Conservation (phyloP, 75 land plant genomes). For the Sequoiadendron giganteum region DNA sequence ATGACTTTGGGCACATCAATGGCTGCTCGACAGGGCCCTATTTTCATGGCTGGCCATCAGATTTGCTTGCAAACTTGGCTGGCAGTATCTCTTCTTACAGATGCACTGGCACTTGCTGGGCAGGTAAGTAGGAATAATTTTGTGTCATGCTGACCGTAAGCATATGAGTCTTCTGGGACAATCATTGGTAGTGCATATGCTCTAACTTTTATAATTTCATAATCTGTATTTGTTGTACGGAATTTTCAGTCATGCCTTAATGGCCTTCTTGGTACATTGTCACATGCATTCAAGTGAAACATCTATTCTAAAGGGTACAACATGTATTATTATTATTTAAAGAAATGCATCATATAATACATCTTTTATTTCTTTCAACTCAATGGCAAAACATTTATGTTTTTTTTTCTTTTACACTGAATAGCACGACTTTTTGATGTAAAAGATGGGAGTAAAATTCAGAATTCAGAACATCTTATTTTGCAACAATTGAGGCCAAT, state of each 20-base stretch:
- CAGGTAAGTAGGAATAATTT: conserved; percentile 48
- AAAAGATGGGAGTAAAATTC: background rate
- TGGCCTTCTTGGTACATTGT: background rate
- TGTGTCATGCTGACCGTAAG: background rate
- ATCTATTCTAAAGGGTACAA: background rate
- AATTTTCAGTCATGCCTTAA: background rate
- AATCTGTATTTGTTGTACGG: background rate
- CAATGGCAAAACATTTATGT: background rate
- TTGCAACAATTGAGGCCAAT: too few relatives aligned
- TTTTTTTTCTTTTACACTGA: background rate
- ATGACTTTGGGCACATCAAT: conserved; percentile 91
- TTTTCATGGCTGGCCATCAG: conserved; percentile 97
- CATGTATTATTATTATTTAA: too few relatives aligned
- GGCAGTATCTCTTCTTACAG: conserved; percentile 90
- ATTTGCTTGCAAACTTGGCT: conserved; percentile 92
- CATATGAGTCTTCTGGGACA: background rate
- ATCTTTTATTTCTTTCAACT: background rate
- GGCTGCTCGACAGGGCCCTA: conserved; percentile 95
- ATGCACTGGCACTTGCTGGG: conserved; percentile 87
- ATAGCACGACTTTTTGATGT: background rate
- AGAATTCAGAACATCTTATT: background rate
- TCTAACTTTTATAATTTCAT: background rate
- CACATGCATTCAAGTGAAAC: background rate
- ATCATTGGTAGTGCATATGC: background rate
- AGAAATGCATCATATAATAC: background rate